These are phyloP conservation scores for Hortiboletus flavorubellus DNA, from an alignment of 768 basidiomycete species.

Conservation along the genomic window DNA sequence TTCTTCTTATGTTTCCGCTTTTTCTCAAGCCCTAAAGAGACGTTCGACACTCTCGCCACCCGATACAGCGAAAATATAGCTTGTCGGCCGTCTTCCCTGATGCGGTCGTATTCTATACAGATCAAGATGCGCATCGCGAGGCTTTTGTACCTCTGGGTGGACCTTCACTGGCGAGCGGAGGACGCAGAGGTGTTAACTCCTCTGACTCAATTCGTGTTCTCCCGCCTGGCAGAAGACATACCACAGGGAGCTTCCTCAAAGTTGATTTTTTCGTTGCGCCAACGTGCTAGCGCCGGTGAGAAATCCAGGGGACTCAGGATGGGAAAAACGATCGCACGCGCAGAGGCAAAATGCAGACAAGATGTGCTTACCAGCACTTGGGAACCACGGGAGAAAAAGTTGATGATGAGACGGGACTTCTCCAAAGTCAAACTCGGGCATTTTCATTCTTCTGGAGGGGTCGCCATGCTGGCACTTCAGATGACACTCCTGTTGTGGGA, in stretches of 20 bases:
- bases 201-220: constrained; percentile 32
- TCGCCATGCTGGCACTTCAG: constrained; percentile 45
- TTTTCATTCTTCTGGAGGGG: constrained; percentile 37
- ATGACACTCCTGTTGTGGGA: constrained; percentile 39
- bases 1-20: constrained; percentile 75
- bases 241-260: constrained; percentile 25
- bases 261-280: constrained; percentile 32
- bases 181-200: constrained; percentile 41
- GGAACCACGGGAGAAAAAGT: constrained; percentile 26
- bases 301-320: constrained; percentile 25
- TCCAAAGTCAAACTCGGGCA: constrained; percentile 28
- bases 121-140: constrained; percentile 59
- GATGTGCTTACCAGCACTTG: constrained; percentile 21
- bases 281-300: constrained; percentile 20
- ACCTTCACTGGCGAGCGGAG: constrained; percentile 56
- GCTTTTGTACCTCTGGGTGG: constrained; percentile 67
- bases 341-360: constrained; percentile 17
- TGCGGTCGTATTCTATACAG: constrained; percentile 41
- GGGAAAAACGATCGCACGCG: constrained; percentile 25
- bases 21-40: constrained; percentile 50
- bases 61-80: constrained; percentile 45
- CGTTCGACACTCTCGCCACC: constrained; percentile 41
- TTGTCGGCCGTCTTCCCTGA: constrained; percentile 30
- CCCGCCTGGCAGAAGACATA: constrained; percentile 29
- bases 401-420: constrained; percentile 29